phyloP scores from a whole-genome alignment of 2,329 filamentous ascomycete genomes.

The Claviceps arundinis region DNA sequence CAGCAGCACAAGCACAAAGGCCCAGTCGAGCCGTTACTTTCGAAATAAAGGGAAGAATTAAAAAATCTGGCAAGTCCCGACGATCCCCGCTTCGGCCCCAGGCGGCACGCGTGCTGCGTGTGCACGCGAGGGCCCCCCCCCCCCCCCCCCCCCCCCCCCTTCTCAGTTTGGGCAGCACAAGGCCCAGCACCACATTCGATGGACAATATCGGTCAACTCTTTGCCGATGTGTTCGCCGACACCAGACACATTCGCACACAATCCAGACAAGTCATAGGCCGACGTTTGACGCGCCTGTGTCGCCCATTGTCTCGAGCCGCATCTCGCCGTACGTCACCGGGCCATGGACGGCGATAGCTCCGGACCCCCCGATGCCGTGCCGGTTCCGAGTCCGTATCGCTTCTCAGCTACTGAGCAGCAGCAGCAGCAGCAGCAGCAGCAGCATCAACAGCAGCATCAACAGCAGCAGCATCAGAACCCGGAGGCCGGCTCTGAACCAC shows the following conservation, averaged over 20 bases:
- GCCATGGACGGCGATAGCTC: conserved; percentile 6
- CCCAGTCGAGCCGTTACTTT: no score
- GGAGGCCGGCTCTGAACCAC: conserved; percentile 2
- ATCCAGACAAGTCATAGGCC: conserved; percentile 6
- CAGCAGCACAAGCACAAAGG: no score
- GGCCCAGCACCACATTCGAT: conserved; percentile 1
- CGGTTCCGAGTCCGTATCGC: not conserved
- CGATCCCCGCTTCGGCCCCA: not conserved
- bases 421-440: not conserved
- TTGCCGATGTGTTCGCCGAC: conserved; percentile 7
- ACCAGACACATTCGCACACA: conserved; percentile 3
- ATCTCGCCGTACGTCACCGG: conserved; percentile 3
- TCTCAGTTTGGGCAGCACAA: not conserved
- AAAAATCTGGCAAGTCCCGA: not conserved
- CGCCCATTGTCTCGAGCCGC: conserved; percentile 5
- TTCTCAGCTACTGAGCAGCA: not conserved
- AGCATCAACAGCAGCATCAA: not conserved
- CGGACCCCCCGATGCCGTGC: not conserved
- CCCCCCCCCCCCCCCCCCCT: not conserved
- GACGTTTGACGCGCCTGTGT: conserved; percentile 5
- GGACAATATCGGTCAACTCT: conserved; percentile 6
- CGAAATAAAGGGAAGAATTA: no score
- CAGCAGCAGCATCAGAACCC: not conserved
- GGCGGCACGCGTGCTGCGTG: not conserved
- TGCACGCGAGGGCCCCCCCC: no score